These are phyloP conservation scores for Colletotrichum plurivorum DNA, from an alignment of 2,329 filamentous ascomycete genomes.

Conservation along the genomic window DNA sequence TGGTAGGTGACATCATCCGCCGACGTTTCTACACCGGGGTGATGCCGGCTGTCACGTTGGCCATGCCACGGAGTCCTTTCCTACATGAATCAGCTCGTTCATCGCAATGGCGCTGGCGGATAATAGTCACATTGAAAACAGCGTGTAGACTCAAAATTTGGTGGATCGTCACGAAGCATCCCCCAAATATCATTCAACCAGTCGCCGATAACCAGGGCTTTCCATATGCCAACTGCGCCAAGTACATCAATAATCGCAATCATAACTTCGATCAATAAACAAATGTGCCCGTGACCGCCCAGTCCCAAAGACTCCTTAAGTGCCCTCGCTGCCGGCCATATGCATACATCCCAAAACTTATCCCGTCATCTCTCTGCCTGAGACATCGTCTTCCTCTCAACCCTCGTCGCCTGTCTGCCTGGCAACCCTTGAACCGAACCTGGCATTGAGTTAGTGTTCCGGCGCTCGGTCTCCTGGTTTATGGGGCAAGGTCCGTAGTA, in stretches of 20 bases:
- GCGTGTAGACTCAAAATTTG: neutral
- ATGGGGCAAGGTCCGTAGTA: neutral
- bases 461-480: constrained; percentile 21
- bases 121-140: too few species aligned
- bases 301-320: neutral
- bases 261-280: neutral
- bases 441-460: constrained; percentile 31
- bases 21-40: neutral
- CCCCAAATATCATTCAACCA: constrained; percentile 21
- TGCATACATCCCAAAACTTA: constrained; percentile 5
- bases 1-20: constrained; percentile 7
- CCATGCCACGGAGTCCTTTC: neutral
- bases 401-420: neutral
- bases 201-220: constrained; percentile 4
- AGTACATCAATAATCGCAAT: constrained; percentile 7
- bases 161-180: neutral
- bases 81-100: neutral
- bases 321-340: constrained; percentile 1
- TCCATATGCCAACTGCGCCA: constrained; percentile 21
- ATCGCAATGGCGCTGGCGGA: too few species aligned
- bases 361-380: neutral
- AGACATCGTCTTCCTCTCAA: neutral
- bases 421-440: neutral
- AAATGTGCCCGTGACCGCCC: neutral
- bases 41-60: constrained; percentile 1